phyloP scores from a whole-genome alignment of 345 rosid genomes.

The Eucalyptus erythrocorys region DNA sequence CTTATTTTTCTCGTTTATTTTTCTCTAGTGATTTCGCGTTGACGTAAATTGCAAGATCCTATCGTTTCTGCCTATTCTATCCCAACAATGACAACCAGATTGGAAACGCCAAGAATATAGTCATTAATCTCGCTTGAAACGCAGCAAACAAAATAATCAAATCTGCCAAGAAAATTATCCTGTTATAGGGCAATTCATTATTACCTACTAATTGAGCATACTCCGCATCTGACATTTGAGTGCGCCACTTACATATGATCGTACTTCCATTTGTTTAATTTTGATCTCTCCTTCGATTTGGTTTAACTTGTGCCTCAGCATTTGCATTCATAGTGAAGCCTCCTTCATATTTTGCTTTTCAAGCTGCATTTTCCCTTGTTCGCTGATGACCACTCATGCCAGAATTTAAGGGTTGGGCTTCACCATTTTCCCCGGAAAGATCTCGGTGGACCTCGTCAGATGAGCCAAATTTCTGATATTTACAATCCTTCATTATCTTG shows the following conservation, averaged over 20 bases:
- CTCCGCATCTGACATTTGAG: background rate
- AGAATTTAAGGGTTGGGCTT: background rate
- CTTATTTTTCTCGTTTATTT: too few species aligned
- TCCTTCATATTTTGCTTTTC: background rate
- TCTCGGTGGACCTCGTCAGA: background rate
- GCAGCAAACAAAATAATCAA: background rate
- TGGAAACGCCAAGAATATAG: background rate
- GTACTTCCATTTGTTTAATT: background rate
- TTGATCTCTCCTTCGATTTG: background rate
- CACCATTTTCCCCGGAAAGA: background rate
- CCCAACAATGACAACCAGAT: background rate
- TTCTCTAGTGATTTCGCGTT: too few species aligned
- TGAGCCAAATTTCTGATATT: background rate
- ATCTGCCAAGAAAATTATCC: background rate
- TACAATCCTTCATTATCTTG: background rate
- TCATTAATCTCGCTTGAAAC: background rate
- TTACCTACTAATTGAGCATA: background rate
- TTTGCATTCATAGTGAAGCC: background rate
- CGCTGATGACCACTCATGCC: background rate
- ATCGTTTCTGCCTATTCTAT: too few species aligned
- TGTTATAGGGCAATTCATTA: background rate
- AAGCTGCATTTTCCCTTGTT: background rate
- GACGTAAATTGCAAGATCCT: too few species aligned
- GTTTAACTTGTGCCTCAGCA: background rate
- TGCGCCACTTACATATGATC: background rate